Base-by-base conservation (phyloP, 305 asterid species). In the Rubia balearica region DNA sequence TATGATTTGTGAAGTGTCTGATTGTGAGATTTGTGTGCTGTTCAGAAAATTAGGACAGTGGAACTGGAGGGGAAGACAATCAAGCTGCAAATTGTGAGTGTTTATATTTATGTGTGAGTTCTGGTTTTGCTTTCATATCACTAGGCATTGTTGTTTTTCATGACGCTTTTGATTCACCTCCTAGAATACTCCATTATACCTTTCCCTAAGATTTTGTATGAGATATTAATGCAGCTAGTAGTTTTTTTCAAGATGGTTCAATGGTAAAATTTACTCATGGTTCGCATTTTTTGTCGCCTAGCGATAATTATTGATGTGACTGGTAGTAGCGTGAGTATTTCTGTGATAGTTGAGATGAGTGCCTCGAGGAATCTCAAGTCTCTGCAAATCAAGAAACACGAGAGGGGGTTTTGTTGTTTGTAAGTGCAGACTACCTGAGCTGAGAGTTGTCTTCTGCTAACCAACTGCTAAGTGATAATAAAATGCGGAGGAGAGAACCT, bases 41-140 rank as follows among this genome's bases (percentile, higher is more conserved):
- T 56, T 76, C 88, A 92, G 96, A 92, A 92, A 92, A 92, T 90
- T 72, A 81, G 98, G 88, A 92, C 98, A 1, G 84, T 90, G 71
- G 98, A 92, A 87, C 85, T 77, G 72, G 96, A 92, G 73, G 96
- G 92, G 66, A 92, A 92, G 90, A 92, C 98, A 55, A 84, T 85
- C 85, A 90, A 90, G 85, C 87, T 92, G 71, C 98, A 92, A 81
- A 92, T 92, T 82, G 98, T 92, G 83, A 89, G 96, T 84, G 75
- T 67, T 56, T 73, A 42, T 33, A 53, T 36, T 27, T 10, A n/a
- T 22, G 36, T 10, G 4, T 30, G 53, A 64, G 13, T 7, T 61
- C 16, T 11, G 14, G 16, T 8, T 59, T 59, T 22, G 46, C 48
- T 33, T 22, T 45, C 17, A 4, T 6, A 46, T 27, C 43, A 12